These are phyloP conservation scores for Amphirosellinia nigrospora DNA, from an alignment of 495 filamentous ascomycete species.

Conservation along the genomic window DNA sequence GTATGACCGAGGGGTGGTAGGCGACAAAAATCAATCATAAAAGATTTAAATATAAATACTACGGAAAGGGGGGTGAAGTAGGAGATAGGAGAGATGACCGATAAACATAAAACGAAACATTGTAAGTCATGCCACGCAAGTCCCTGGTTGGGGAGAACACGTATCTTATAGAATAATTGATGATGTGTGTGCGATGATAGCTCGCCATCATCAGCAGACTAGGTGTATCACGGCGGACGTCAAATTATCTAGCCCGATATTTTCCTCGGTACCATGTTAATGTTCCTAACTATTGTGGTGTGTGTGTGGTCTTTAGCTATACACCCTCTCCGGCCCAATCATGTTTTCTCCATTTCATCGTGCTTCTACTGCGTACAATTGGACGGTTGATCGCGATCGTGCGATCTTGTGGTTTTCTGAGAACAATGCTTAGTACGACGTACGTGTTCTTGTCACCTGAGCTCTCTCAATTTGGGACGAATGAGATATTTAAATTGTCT, in stretches of 20 bases:
- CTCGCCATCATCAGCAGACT: background rate
- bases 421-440: background rate
- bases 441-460: background rate
- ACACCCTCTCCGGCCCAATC: background rate
- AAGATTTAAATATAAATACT: background rate
- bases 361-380: background rate
- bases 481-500: background rate
- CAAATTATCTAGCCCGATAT: background rate
- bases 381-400: background rate
- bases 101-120: background rate
- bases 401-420: background rate
- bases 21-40: too few species aligned
- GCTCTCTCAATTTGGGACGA: background rate
- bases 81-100: background rate
- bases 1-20: too few species aligned
- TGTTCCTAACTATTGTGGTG: background rate
- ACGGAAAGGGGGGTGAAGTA: background rate
- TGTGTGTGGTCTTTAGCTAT: background rate
- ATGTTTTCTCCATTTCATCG: background rate
- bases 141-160: background rate
- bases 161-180: too few species aligned
- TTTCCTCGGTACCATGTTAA: slow-evolving; percentile 5
- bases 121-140: background rate
- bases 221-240: background rate
- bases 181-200: background rate